phyloP scores from a whole-genome alignment of 2,329 filamentous ascomycete species.

The Trichoderma polysporum region DNA sequence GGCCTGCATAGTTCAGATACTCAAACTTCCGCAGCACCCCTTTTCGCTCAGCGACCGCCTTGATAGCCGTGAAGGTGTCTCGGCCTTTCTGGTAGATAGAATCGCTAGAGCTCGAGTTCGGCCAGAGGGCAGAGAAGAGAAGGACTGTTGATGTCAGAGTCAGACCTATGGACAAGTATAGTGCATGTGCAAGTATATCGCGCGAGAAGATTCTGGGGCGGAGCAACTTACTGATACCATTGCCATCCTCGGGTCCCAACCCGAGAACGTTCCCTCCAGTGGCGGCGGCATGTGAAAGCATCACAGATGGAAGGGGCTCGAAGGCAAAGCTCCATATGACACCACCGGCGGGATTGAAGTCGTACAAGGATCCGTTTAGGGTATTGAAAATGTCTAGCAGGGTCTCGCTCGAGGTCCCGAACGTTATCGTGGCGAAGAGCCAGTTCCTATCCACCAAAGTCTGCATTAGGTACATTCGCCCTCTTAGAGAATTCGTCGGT shows the following conservation, averaged over 20 bases:
- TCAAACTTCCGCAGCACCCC: conserved; percentile 3
- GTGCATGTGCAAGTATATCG: neutral
- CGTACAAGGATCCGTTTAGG: neutral
- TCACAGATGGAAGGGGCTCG: conserved; percentile 5
- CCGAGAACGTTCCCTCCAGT: neutral
- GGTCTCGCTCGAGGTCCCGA: conserved; percentile 1
- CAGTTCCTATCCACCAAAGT: neutral
- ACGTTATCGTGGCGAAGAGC: conserved; percentile 2
- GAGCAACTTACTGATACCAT: conserved; percentile 1
- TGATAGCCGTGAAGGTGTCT: neutral
- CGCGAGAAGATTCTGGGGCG: neutral
- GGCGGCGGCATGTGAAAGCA: neutral
- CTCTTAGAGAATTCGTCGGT: neutral
- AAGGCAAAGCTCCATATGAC: conserved; percentile 9
- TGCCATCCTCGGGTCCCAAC: neutral
- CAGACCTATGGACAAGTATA: neutral
- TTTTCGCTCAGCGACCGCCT: neutral
- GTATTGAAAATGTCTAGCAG: conserved; percentile 9
- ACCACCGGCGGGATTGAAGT: conserved; percentile 4
- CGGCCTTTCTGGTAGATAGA: neutral
- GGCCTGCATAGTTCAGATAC: conserved; percentile 7
- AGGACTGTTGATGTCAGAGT: neutral
- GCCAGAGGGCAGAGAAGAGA: conserved; percentile 6
- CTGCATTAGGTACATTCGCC: neutral
- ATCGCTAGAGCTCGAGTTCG: conserved; percentile 4